These are phyloP conservation scores for Talaromyces ruber DNA, from an alignment of 495 filamentous ascomycete species.

Conservation along the genomic window DNA sequence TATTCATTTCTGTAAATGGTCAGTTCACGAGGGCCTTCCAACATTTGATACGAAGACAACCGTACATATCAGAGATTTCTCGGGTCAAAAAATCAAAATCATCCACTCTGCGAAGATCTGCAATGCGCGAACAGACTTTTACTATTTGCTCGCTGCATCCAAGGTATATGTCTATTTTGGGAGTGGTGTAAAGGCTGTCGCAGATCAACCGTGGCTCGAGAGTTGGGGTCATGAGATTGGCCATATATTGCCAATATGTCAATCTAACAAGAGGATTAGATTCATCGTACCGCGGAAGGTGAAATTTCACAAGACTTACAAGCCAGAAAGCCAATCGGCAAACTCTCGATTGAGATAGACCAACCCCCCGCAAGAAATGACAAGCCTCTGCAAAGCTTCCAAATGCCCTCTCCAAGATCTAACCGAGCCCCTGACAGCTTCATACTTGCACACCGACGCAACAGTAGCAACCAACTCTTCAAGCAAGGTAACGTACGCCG, in stretches of 20 bases:
- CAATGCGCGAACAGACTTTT: slow-evolving; percentile 28
- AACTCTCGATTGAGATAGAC: slow-evolving; percentile 23
- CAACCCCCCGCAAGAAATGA: slow-evolving; percentile 31
- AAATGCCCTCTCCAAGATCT: slow-evolving; percentile 36
- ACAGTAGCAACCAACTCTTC: slow-evolving; percentile 33
- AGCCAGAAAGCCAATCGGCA: slow-evolving; percentile 28
- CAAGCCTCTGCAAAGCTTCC: slow-evolving; percentile 29
- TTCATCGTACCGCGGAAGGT: background rate
- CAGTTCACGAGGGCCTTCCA: background rate
- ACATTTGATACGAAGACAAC: background rate
- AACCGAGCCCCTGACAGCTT: slow-evolving; percentile 34
- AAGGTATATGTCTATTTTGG: slow-evolving; percentile 34
- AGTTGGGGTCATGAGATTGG: slow-evolving; percentile 29
- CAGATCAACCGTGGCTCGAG: slow-evolving; percentile 14
- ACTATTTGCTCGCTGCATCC: slow-evolving; percentile 37
- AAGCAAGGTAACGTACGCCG: slow-evolving; percentile 12
- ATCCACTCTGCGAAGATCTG: slow-evolving; percentile 23
- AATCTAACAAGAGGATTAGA: slow-evolving; percentile 16
- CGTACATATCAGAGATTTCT: slow-evolving; percentile 28
- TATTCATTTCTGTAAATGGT: slow-evolving; percentile 21
- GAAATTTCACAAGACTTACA: slow-evolving; percentile 15
- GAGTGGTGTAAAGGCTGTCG: slow-evolving; percentile 17
- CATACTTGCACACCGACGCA: slow-evolving; percentile 36
- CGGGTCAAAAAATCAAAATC: slow-evolving; percentile 17
- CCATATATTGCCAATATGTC: slow-evolving; percentile 32